Evolutionary conservation across 176 grass and related monocot species (phyloP), one percentile per base, ranked within the genome.

Genomic region (Avena sativa): DNA sequence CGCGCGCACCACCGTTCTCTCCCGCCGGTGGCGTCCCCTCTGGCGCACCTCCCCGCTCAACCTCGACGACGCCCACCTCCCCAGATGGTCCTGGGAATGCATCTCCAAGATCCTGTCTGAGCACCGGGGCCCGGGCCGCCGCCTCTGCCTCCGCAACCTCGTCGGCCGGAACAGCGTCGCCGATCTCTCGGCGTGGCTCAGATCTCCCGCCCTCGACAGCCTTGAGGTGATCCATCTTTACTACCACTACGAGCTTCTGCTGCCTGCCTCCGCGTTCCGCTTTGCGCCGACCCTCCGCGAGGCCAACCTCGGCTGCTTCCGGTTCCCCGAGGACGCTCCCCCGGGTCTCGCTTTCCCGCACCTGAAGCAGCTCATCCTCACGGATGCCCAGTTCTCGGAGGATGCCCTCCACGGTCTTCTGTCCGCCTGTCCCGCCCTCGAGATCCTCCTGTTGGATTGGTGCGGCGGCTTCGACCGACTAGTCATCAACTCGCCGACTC

Each of bases 1-100:
- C 32, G 49, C 36, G 2, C 50, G 21, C 32, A 46, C 50, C 4
- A 6, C 34, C 19, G 1, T 8, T 8, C 51, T 87, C 34, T 67
- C 84, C 62, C 13, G 40, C 47, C 47, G 60, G 5, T 86, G 84
- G 84, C 60, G 74, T 12, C 76, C 21, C 11, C 74, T 86, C 5
- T 86, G 84, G 84, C 19, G 12, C 44, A 7, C 47, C 20, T 36
- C 64, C 32, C 74, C 84, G 2, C 60, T 79, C 61, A 65, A 79
- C 60, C 50, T 86, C 62, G 84, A 43, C 66, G 20, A 16, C 67
- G 20, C 21, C 17, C n/a, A 13, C 59, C 11, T 55, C 50, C 75
- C 48, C 11, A 11, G 70, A 3, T 14, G 9, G 23, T 28, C 47
- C 73, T 52, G 73, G 73, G 12, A 30, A 6, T 47, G 43, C 40